phyloP scores from a whole-genome alignment of 1,139 yeast genomes.

The Candida sp. region DNA sequence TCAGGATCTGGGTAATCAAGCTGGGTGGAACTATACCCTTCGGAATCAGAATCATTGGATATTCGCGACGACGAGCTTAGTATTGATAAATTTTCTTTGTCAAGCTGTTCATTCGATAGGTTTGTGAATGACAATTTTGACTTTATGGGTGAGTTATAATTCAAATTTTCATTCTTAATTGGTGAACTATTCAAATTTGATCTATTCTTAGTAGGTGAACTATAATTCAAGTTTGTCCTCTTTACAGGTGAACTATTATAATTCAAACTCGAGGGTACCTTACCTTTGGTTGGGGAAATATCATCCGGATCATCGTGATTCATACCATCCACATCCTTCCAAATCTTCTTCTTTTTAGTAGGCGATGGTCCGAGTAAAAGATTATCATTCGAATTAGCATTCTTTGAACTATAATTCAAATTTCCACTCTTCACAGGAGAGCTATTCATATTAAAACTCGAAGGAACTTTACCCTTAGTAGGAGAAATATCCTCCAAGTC shows the following conservation, averaged over 20 bases:
- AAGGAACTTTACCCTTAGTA: conserved; percentile 9
- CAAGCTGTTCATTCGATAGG: neutral
- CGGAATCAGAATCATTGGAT: neutral
- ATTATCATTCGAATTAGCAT: conserved; percentile 14
- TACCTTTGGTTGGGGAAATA: conserved; percentile 12
- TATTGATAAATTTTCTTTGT: neutral
- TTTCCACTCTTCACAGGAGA: no score
- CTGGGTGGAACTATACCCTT: neutral
- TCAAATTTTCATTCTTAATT: conserved; percentile 11
- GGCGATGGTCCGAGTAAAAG: conserved; percentile 32
- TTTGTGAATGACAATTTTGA: neutral
- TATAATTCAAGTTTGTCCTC: neutral
- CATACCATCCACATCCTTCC: neutral
- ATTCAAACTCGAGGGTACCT: conserved; percentile 1
- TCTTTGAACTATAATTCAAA: no score
- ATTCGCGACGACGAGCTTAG: neutral
- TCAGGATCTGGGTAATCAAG: neutral
- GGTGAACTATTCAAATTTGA: conserved; percentile 7
- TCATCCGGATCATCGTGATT: conserved; percentile 1
- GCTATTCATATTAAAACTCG: neutral
- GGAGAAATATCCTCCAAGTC: conserved; percentile 9
- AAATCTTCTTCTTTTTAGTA: conserved; percentile 10
- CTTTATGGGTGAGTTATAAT: conserved; percentile 1
- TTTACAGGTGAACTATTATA: neutral
- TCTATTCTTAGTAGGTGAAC: neutral